Conservation (phyloP, 2,329 filamentous ascomycete genomes). For the Fusarium camptoceras region DNA sequence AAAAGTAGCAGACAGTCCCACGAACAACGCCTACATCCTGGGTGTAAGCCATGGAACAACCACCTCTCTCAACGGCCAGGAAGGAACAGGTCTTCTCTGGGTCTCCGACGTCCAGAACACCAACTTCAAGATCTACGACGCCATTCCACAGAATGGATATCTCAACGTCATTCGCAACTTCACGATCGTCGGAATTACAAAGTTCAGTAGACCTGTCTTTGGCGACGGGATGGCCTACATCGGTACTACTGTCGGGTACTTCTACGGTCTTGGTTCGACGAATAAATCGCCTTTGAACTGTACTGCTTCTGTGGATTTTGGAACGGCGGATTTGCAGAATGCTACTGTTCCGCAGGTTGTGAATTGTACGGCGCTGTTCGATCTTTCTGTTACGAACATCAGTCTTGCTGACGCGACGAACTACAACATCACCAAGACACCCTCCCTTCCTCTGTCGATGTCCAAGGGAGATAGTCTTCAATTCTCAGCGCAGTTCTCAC, state of each 20-base stretch:
- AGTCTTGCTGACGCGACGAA: constrained; percentile 50
- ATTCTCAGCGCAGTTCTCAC: constrained; percentile 57
- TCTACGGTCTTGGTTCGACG: constrained; percentile 68
- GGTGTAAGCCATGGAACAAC: constrained; percentile 68
- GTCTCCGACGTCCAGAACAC: constrained; percentile 65
- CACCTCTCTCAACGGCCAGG: constrained; percentile 64
- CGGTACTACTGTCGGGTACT: constrained; percentile 61
- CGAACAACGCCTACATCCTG: constrained; percentile 63
- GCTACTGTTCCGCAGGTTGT: constrained; percentile 48
- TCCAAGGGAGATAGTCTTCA: constrained; percentile 55
- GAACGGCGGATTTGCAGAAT: constrained; percentile 56
- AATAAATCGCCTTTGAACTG: constrained; percentile 67
- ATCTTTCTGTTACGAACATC: constrained; percentile 56
- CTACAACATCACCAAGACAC: constrained; percentile 52
- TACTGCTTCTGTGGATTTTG: constrained; percentile 61
- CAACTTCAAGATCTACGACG: constrained; percentile 65
- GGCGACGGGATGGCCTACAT: constrained; percentile 67
- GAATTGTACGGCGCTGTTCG: constrained; percentile 62
- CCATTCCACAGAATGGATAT: constrained; percentile 59
- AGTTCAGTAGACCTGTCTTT: constrained; percentile 69
- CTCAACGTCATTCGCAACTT: constrained; percentile 64
- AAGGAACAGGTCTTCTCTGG: constrained; percentile 68
- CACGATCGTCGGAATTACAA: constrained; percentile 63
- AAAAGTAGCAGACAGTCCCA: constrained; percentile 62
- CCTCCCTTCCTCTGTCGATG: constrained; percentile 49